Evolutionary conservation across 805 yeast genomes (phyloP).

Genomic region (Monosporozyma unispora): DNA sequence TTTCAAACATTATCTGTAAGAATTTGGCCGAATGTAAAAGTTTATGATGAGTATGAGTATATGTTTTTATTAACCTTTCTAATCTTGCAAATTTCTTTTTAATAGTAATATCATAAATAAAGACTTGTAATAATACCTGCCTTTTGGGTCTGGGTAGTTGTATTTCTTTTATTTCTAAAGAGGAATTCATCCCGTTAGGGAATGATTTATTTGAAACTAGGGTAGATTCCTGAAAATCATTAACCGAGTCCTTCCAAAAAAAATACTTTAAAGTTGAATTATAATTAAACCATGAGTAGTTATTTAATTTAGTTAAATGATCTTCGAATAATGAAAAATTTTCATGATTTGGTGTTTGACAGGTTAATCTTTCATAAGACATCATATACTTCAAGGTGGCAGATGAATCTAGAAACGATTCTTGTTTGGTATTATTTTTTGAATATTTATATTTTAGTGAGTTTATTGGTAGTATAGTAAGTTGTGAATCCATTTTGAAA

Average conservation of each 20-base stretch:
- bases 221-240: background rate
- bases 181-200: background rate
- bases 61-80: background rate
- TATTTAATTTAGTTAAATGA: background rate
- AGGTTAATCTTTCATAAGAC: background rate
- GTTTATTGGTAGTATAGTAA: background rate
- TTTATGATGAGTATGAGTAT: no score
- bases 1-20: no score
- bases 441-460: background rate
- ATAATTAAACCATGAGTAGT: background rate
- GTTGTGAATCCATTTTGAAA: background rate
- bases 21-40: no score
- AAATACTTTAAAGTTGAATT: background rate
- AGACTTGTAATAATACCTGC: background rate
- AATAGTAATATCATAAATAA: background rate
- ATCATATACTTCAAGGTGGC: background rate
- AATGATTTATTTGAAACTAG: background rate
- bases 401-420: background rate
- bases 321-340: background rate
- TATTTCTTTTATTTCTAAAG: background rate
- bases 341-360: background rate
- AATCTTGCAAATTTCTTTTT: background rate
- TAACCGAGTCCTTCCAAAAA: background rate
- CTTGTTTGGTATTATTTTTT: background rate
- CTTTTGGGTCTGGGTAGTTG: background rate